These are phyloP conservation scores for Paraphoma sp. DNA, from an alignment of 2,329 filamentous ascomycete species.

Conservation along the genomic window DNA sequence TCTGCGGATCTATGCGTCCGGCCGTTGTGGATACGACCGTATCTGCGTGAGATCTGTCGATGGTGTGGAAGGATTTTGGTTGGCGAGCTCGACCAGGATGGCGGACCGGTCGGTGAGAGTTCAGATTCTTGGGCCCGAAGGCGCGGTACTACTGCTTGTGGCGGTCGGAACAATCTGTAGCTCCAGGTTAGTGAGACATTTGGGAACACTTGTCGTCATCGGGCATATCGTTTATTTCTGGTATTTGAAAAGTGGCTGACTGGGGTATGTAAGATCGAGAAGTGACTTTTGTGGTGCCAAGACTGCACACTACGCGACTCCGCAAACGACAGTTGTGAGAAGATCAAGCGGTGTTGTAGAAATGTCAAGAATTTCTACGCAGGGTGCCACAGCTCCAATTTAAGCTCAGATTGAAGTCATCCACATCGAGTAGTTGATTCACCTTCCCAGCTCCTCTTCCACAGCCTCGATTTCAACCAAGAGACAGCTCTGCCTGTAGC, in stretches of 20 bases:
- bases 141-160: background rate
- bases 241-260: too few species aligned
- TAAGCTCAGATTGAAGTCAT: background rate
- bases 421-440: background rate
- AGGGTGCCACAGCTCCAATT: background rate
- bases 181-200: background rate
- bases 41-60: background rate
- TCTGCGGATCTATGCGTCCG: background rate
- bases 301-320: too few species aligned
- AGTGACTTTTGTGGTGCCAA: too few species aligned
- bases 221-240: background rate
- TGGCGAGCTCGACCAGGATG: slow-evolving; percentile 12
- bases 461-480: background rate
- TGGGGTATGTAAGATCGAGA: too few species aligned
- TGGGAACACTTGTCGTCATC: background rate
- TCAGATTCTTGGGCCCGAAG: background rate
- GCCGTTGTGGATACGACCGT: background rate
- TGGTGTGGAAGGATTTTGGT: slow-evolving; percentile 13
- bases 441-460: background rate
- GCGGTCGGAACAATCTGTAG: background rate
- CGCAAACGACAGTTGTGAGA: too few species aligned
- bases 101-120: slow-evolving; percentile 5
- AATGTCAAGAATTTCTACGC: too few species aligned
- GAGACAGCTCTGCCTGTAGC: background rate
- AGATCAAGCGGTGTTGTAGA: too few species aligned